phyloP scores from a whole-genome alignment of 2,329 filamentous ascomycete genomes.

The Botrytis squamosa region DNA sequence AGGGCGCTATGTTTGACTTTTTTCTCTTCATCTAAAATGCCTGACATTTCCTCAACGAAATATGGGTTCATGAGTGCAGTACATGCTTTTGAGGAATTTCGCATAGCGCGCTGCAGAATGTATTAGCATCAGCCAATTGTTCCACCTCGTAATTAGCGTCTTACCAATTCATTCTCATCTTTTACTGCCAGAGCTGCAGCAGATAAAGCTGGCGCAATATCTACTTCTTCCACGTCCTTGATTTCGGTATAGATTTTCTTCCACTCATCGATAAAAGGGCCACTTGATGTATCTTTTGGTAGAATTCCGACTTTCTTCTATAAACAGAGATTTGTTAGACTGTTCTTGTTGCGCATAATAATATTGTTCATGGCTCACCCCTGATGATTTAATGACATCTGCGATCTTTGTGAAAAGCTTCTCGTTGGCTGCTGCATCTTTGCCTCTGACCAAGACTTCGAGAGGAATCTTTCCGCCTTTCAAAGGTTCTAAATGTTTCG shows the following conservation, averaged over 20 bases:
- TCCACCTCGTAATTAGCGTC: conserved; percentile 22
- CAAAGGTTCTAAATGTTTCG: conserved; percentile 87
- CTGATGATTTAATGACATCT: conserved; percentile 82
- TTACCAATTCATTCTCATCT: conserved; percentile 83
- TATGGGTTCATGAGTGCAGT: conserved; percentile 94
- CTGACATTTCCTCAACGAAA: conserved; percentile 98
- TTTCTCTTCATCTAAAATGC: conserved; percentile 92
- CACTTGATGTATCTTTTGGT: conserved; percentile 77
- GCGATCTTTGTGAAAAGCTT: conserved; percentile 84
- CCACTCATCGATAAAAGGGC: conserved; percentile 96
- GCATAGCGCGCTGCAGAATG: conserved; percentile 69
- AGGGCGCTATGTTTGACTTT: conserved; percentile 89
- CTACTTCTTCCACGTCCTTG: conserved; percentile 85
- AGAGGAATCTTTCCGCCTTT: conserved; percentile 91
- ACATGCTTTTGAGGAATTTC: conserved; percentile 90
- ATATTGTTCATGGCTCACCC: conserved; percentile 57
- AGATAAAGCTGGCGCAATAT: conserved; percentile 80
- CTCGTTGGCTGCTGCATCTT: conserved; percentile 86
- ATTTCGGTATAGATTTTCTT: conserved; percentile 76
- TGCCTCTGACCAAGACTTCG: conserved; percentile 87
- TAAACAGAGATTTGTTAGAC: conserved; percentile 24
- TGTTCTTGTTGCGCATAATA: not conserved
- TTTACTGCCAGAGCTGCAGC: conserved; percentile 84
- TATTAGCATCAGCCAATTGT: conserved; percentile 16
- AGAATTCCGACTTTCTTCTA: conserved; percentile 89